A percentile compares a stretch with the other conserved stretches of the same genome.
Evolutionary conservation across 2,329 filamentous ascomycete genomes (phyloP).

Genomic region (Fusarium sp.): DNA sequence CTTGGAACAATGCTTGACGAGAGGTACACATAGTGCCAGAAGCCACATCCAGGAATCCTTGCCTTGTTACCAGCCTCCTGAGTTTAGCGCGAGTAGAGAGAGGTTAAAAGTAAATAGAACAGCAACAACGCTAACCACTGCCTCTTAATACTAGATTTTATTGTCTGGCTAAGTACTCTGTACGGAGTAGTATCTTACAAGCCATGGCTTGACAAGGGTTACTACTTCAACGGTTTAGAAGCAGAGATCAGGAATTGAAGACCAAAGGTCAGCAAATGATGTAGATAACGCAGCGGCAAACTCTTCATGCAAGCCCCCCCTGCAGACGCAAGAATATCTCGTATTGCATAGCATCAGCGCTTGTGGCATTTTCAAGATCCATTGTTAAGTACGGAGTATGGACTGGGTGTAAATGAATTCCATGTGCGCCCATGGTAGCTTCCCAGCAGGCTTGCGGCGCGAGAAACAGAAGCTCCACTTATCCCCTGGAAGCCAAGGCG

Average conservation of each 20-base stretch:
- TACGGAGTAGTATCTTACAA: not conserved
- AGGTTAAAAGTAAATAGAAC: constrained; percentile 7
- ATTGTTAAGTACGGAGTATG: not conserved
- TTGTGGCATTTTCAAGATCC: not conserved
- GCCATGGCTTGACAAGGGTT: constrained; percentile 20
- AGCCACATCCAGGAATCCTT: constrained; percentile 10
- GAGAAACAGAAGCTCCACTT: constrained; percentile 16
- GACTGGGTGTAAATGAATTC: not conserved
- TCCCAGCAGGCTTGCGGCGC: constrained; percentile 2
- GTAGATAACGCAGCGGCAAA: not conserved
- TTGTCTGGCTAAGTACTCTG: not conserved
- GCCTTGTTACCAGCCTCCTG: constrained; percentile 27
- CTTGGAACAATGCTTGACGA: not conserved
- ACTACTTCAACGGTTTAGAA: constrained; percentile 10
- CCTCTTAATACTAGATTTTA: not conserved
- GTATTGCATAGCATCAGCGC: not conserved
- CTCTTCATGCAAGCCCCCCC: not conserved
- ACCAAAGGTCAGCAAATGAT: not conserved
- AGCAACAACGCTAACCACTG: not conserved
- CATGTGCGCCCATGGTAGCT: not conserved
- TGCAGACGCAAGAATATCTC: not conserved
- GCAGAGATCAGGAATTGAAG: not conserved
- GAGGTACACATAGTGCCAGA: not conserved
- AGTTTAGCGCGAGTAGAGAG: constrained; percentile 16
- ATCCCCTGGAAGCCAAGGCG: constrained; percentile 24